Conservation (phyloP, 352 stramenopile species). For the Pythium rishiriense region DNA sequence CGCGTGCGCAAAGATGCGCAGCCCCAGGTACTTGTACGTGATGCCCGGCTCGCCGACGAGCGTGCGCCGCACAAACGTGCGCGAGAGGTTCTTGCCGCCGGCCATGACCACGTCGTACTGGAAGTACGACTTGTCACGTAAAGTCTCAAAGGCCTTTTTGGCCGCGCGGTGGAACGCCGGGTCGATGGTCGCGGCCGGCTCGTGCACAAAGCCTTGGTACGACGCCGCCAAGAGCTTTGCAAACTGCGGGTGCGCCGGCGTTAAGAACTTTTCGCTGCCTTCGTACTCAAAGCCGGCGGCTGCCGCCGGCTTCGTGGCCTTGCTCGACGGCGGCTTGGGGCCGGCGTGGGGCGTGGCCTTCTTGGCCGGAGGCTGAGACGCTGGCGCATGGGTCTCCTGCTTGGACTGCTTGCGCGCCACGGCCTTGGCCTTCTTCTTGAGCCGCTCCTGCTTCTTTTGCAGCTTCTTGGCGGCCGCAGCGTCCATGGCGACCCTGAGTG, state of each 20-base stretch:
- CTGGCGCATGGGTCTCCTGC: neutral
- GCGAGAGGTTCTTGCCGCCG: conserved; percentile 43
- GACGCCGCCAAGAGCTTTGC: conserved; percentile 20
- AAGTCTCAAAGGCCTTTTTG: conserved; percentile 26
- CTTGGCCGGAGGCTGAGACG: conserved; percentile 10
- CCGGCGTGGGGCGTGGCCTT: conserved; percentile 6
- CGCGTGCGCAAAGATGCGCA: conserved; percentile 83
- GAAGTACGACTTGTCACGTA: conserved; percentile 43
- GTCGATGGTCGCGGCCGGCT: conserved; percentile 20
- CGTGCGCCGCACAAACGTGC: conserved; percentile 76
- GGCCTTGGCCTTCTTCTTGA: conserved; percentile 34
- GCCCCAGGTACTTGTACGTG: conserved; percentile 88
- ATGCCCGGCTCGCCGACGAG: conserved; percentile 82
- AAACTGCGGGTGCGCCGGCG: conserved; percentile 25
- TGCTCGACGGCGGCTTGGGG: neutral
- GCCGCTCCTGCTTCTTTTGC: conserved; percentile 32
- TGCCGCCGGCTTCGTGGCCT: neutral
- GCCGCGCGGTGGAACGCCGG: conserved; percentile 18
- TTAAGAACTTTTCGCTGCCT: conserved; percentile 29
- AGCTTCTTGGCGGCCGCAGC: conserved; percentile 28
- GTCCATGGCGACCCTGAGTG: conserved; percentile 1
- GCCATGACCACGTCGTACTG: conserved; percentile 51
- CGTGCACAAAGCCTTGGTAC: conserved; percentile 32
- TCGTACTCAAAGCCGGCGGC: conserved; percentile 22
- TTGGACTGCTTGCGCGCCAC: conserved; percentile 21